Evolutionary conservation across 75 land plant species (phyloP).

Genomic region (Pinus tabuliformis): DNA sequence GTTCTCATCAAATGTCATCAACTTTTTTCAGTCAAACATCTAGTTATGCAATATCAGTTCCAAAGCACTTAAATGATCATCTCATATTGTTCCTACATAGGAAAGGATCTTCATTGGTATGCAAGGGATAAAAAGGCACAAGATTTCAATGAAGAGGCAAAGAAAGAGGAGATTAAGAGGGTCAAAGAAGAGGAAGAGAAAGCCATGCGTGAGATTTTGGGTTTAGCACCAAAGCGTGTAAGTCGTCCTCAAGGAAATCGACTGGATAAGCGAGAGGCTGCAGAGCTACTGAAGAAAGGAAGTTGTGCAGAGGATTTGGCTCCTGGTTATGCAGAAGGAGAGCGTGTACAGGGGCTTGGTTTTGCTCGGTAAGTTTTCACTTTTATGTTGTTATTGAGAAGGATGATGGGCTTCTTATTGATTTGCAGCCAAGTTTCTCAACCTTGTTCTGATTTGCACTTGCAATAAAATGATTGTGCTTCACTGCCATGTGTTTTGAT

Average conservation of each 20-base stretch:
- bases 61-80: neutral
- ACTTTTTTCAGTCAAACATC: neutral
- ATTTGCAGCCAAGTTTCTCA: too few species aligned
- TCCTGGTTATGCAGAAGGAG: conserved; percentile 86
- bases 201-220: conserved; percentile 86
- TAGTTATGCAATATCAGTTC: neutral
- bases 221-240: conserved; percentile 85
- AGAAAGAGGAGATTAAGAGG: conserved; percentile 73
- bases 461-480: neutral
- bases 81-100: conserved; percentile 27
- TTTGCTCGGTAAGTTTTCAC: conserved; percentile 65
- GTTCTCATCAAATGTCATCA: neutral
- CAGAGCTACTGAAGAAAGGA: conserved; percentile 83
- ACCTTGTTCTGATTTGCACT: too few species aligned
- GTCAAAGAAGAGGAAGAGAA: conserved; percentile 92
- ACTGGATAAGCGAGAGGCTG: conserved; percentile 83
- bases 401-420: too few species aligned
- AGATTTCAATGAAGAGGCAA: conserved; percentile 38
- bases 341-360: conserved; percentile 86
- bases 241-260: conserved; percentile 60
- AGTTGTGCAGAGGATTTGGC: conserved; percentile 84
- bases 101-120: conserved; percentile 95
- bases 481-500: neutral
- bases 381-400: neutral
- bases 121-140: conserved; percentile 60